phyloP scores from a whole-genome alignment of 1,139 yeast genomes.

The Suhomyces atakaporum region DNA sequence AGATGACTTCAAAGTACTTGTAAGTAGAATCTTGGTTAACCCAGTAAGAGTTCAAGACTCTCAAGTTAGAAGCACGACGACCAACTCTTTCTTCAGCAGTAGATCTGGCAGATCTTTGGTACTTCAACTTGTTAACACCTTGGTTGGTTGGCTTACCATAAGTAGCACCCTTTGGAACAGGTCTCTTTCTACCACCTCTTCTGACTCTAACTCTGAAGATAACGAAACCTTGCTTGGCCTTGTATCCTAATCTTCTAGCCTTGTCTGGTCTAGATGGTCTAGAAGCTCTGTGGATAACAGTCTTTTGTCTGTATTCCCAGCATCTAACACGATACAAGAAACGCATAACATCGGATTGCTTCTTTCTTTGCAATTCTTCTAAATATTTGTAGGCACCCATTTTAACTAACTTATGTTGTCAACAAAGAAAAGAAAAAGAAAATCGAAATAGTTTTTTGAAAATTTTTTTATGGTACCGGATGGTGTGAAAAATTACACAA shows the following conservation, averaged over 20 bases:
- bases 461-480: slow-evolving; percentile 17
- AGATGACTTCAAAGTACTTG: slow-evolving; percentile 98
- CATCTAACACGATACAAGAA: slow-evolving; percentile 99
- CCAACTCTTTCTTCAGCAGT: slow-evolving; percentile 99
- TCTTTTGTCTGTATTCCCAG: slow-evolving; percentile 99
- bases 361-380: slow-evolving; percentile 99
- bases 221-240: slow-evolving; percentile 99
- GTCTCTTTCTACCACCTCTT: slow-evolving; percentile 99
- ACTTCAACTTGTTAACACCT: slow-evolving; percentile 99
- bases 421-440: slow-evolving; percentile 15
- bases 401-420: slow-evolving; percentile 25
- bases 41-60: slow-evolving; percentile 99
- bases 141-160: slow-evolving; percentile 99
- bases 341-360: slow-evolving; percentile 99
- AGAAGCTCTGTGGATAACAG: slow-evolving; percentile 97
- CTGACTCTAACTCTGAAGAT: slow-evolving; percentile 98
- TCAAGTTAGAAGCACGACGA: slow-evolving; percentile 97
- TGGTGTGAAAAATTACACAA: slow-evolving; percentile 9
- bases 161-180: slow-evolving; percentile 99
- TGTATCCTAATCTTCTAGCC: slow-evolving; percentile 99
- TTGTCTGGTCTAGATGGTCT: slow-evolving; percentile 99
- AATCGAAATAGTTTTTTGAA: slow-evolving; percentile 7
- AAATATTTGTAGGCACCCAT: slow-evolving; percentile 99
- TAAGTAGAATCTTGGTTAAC: slow-evolving; percentile 98
- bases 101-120: slow-evolving; percentile 97